These are phyloP conservation scores for Chaetomium strumarium DNA, from an alignment of 2,329 filamentous ascomycete species.

Conservation along the genomic window DNA sequence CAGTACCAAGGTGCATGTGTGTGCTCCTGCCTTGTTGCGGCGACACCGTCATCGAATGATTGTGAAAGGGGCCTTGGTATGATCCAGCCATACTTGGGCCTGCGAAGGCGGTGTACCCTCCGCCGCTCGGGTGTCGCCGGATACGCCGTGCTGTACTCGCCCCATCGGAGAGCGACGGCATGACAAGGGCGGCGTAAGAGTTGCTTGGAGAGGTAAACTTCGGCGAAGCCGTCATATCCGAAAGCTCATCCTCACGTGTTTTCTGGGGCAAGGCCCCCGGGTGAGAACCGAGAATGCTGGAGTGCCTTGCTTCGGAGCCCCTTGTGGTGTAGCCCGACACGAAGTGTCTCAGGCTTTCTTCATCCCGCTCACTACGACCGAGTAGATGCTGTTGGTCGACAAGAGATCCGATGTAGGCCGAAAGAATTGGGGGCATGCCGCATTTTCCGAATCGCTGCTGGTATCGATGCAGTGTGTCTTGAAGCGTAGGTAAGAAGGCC, in stretches of 20 bases:
- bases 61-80: neutral
- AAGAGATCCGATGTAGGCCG: constrained; percentile 22
- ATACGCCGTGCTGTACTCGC: neutral
- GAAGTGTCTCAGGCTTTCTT: neutral
- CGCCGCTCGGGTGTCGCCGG: neutral
- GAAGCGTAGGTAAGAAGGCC: constrained; percentile 14
- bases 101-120: constrained; percentile 2
- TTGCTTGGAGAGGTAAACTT: neutral
- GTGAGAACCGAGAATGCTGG: neutral
- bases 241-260: neutral
- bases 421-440: constrained; percentile 25
- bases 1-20: neutral
- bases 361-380: neutral
- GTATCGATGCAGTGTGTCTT: constrained; percentile 24
- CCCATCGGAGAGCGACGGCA: constrained; percentile 1
- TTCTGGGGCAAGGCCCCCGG: neutral
- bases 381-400: constrained; percentile 14
- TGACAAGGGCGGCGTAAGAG: neutral
- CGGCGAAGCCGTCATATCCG: neutral
- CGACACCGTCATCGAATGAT: neutral
- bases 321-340: constrained; percentile 8
- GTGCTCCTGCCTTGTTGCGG: neutral
- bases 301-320: constrained; percentile 1
- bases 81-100: neutral
- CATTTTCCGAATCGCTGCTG: constrained; percentile 24